Base-by-base conservation (phyloP, 768 basidiomycete genomes). In the Trametes gibbosa region DNA sequence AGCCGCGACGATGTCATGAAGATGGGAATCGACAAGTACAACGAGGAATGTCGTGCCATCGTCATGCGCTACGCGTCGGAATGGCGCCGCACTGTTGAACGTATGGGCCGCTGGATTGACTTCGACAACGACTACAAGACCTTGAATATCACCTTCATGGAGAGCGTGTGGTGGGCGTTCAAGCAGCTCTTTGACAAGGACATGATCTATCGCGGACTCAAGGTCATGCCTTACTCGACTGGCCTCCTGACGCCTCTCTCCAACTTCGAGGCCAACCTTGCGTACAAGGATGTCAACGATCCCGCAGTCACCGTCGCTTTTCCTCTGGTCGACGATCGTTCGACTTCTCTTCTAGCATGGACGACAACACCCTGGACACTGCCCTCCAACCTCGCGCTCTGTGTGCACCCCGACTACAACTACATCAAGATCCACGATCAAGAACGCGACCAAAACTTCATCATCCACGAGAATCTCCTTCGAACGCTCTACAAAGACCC, bases 71-170 rank as follows among this genome's bases (percentile, higher is more conserved):
- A 98, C 72, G 81, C 95, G 2, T 81, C 84, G 7, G 95, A 98
- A 70, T 99, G 97, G 97, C 86, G 95, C 49, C 70, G 77, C 35
- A 98, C 95, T 4, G 96, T 99, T 53, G 95, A 97, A 74, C 86
- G 97, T 63, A 95, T 98, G 89, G 97, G 96, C 34, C 86, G 97
- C 63, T 99, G 97, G 97, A 98, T 99, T 76, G 97, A 99, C 75
- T 99, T 99, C 67, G 97, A 99, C 74, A 92, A 98, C 66, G 97
- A 98, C 68, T 99, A 99, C 80, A 98, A 98, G 79, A 99, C 97
- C 16, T 82, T 98, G 62, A 94, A 98, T 68, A 74, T 86, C 7
- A 77, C 86, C 9, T 99, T 92, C 73, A 98, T 99, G 97, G 97
- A 99, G 79, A 88, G 86, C 47, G 92, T 97, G 12, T 99, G 97